Conservation (phyloP, 495 filamentous ascomycete species). For the Xylaria sp. region DNA sequence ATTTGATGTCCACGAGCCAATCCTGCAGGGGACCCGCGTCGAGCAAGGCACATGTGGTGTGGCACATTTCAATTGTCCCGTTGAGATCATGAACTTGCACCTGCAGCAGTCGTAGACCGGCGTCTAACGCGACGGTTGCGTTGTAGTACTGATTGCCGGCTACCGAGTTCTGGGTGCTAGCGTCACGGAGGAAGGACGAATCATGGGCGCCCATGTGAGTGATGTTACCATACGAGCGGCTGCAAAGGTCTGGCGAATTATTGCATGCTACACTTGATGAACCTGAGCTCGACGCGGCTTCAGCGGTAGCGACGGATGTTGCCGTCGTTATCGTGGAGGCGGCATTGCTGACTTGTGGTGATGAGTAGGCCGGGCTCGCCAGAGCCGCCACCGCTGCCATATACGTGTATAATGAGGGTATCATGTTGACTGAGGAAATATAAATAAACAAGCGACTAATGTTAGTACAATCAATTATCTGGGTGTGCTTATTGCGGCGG, state of each 20-base stretch:
- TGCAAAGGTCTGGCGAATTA: slow-evolving; percentile 68
- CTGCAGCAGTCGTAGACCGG: slow-evolving; percentile 73
- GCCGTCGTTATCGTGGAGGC: slow-evolving; percentile 29
- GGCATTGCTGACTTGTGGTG: slow-evolving; percentile 33
- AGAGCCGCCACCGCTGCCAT: slow-evolving; percentile 34
- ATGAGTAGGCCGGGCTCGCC: slow-evolving; percentile 32
- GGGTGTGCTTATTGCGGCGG: background rate
- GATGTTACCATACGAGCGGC: slow-evolving; percentile 67
- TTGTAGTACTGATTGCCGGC: slow-evolving; percentile 73
- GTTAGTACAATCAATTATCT: background rate
- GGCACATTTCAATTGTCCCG: slow-evolving; percentile 66
- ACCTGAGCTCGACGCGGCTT: slow-evolving; percentile 21
- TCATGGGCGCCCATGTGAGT: slow-evolving; percentile 76
- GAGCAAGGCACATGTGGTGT: slow-evolving; percentile 68
- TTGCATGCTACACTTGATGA: slow-evolving; percentile 63
- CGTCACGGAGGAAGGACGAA: slow-evolving; percentile 66
- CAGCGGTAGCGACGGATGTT: slow-evolving; percentile 29
- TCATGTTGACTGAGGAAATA: slow-evolving; percentile 33
- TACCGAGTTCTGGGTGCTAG: slow-evolving; percentile 57
- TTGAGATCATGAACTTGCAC: slow-evolving; percentile 68
- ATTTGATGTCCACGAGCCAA: slow-evolving; percentile 65
- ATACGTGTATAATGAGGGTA: slow-evolving; percentile 36
- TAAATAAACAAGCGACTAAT: background rate
- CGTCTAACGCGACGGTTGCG: slow-evolving; percentile 67
- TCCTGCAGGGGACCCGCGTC: slow-evolving; percentile 66